Conservation (phyloP, 495 filamentous ascomycete genomes). For the Tuber magnatum region DNA sequence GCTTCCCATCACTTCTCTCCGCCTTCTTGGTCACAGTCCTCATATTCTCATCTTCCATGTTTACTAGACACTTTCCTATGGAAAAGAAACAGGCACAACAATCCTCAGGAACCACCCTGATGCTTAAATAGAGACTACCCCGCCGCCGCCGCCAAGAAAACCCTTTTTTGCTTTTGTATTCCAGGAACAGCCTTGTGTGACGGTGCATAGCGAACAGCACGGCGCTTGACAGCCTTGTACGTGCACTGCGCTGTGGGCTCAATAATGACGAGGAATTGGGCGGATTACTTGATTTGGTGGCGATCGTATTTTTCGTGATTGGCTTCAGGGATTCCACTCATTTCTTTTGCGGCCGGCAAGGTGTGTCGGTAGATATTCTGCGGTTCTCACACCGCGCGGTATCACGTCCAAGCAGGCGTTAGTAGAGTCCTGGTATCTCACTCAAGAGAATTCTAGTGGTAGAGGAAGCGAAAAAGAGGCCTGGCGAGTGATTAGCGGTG, state of each 20-base stretch:
- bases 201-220: neutral
- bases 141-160: neutral
- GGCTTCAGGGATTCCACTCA: neutral
- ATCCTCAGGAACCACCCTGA: neutral
- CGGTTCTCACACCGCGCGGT: neutral
- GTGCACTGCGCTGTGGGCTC: neutral
- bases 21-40: neutral
- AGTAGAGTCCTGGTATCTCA: neutral
- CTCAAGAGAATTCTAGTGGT: neutral
- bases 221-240: neutral
- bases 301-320: neutral
- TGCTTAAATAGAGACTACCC: neutral
- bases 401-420: neutral
- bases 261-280: neutral
- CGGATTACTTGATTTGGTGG: neutral
- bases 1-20: slow-evolving; percentile 1
- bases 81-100: neutral
- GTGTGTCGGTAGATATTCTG: neutral
- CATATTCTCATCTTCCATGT: neutral
- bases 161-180: neutral
- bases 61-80: neutral
- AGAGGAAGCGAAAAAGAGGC: neutral
- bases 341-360: neutral
- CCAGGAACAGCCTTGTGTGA: neutral
- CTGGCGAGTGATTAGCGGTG: neutral